Percentiles rank a stretch among this genome's conserved stretches.
phyloP scores from a whole-genome alignment of 495 filamentous ascomycete species.

The Polyplosphaeria fusca region DNA sequence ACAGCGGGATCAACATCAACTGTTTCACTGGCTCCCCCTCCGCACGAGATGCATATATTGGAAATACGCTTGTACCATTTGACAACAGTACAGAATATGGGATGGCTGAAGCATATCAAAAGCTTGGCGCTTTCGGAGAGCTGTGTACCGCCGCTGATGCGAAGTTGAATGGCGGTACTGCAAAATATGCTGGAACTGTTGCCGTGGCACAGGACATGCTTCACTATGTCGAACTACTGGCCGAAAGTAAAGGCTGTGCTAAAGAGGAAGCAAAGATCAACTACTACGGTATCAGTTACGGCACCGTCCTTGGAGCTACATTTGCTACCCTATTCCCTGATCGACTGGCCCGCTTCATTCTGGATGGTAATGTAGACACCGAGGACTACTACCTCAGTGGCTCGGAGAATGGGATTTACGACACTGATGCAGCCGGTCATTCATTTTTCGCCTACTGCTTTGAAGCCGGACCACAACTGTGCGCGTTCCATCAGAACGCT shows the following conservation, averaged over 20 bases:
- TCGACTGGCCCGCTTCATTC: constrained; percentile 47
- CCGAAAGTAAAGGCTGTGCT: constrained; percentile 36
- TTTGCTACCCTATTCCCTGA: constrained; percentile 54
- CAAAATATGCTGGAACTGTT: constrained; percentile 46
- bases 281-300: constrained; percentile 38
- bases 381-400: constrained; percentile 32
- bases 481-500: constrained; percentile 12
- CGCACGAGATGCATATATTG: neutral
- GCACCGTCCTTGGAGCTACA: constrained; percentile 39
- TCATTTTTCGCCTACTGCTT: constrained; percentile 16
- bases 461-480: constrained; percentile 7
- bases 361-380: constrained; percentile 53
- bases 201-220: constrained; percentile 51
- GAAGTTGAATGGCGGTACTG: constrained; percentile 33
- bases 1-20: constrained; percentile 22
- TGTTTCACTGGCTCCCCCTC: neutral
- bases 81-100: neutral
- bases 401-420: neutral
- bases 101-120: neutral
- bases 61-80: neutral
- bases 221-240: constrained; percentile 48
- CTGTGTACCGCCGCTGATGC: neutral
- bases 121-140: neutral
- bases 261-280: constrained; percentile 30
- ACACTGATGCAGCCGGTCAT: neutral